Evolutionary conservation across 2,329 filamentous ascomycete genomes (phyloP).

Genomic region (Hypoxylon sp.): DNA sequence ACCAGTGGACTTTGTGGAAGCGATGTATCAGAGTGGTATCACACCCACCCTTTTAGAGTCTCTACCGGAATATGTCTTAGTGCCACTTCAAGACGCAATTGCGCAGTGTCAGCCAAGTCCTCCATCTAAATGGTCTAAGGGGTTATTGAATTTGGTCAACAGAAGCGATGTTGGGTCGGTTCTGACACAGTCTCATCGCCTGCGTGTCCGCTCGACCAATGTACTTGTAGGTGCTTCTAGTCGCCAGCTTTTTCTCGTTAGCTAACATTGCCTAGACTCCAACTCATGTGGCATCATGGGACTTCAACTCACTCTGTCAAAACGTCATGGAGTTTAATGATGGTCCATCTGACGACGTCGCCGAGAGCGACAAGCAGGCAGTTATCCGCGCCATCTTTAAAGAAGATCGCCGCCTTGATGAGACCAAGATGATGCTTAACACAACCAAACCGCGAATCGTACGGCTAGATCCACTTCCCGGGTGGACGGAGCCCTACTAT

Average conservation of each 20-base stretch:
- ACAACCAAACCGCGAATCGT: slow-evolving; percentile 83
- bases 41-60: slow-evolving; percentile 78
- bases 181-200: slow-evolving; percentile 61
- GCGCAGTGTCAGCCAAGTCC: slow-evolving; percentile 86
- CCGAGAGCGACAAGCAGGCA: slow-evolving; percentile 84
- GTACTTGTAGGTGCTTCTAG: slow-evolving; percentile 56
- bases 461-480: slow-evolving; percentile 78
- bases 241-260: neutral
- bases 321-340: slow-evolving; percentile 69
- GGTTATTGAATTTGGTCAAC: slow-evolving; percentile 79
- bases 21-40: slow-evolving; percentile 78
- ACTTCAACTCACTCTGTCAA: slow-evolving; percentile 82
- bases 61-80: slow-evolving; percentile 84
- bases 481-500: slow-evolving; percentile 86
- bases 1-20: slow-evolving; percentile 75
- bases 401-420: slow-evolving; percentile 88
- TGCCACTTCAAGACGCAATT: slow-evolving; percentile 85
- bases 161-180: slow-evolving; percentile 83
- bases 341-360: slow-evolving; percentile 78
- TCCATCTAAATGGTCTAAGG: slow-evolving; percentile 78
- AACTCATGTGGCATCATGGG: slow-evolving; percentile 75
- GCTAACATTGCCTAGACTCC: slow-evolving; percentile 59
- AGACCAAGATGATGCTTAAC: slow-evolving; percentile 86
- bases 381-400: slow-evolving; percentile 90
- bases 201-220: slow-evolving; percentile 52